A percentile compares a stretch with the other conserved stretches of the same genome.
These are phyloP conservation scores for Trebouxia gelatinosa DNA, from an alignment of 163 green algal genomes.

Conservation along the genomic window DNA sequence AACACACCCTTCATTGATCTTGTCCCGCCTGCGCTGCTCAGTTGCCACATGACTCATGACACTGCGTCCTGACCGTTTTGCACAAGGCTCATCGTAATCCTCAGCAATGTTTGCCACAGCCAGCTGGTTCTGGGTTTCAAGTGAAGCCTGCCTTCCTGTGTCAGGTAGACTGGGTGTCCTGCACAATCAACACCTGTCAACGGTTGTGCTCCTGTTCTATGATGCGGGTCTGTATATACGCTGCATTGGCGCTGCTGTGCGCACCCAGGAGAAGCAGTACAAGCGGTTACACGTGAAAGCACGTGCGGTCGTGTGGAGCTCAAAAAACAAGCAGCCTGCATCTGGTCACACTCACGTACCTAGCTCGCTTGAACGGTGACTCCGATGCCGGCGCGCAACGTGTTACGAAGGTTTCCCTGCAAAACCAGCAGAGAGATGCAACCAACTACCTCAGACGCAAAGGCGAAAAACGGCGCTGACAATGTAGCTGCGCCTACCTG, in stretches of 20 bases:
- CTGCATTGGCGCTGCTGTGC: not conserved
- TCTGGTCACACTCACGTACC: not conserved
- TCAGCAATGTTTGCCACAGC: not conserved
- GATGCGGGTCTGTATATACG: not conserved
- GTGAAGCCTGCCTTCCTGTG: not conserved
- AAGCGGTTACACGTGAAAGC: conserved; percentile 6
- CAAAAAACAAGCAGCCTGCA: no score
- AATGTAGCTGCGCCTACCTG: no score
- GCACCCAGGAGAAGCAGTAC: not conserved
- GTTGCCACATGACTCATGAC: conserved; percentile 34
- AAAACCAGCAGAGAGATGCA: not conserved
- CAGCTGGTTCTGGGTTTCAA: conserved; percentile 8
- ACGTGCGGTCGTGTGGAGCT: not conserved
- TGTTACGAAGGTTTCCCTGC: not conserved
- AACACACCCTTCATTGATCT: conserved; percentile 34
- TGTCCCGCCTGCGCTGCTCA: conserved; percentile 31
- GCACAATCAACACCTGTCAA: not conserved
- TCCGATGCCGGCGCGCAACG: not conserved
- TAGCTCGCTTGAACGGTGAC: not conserved
- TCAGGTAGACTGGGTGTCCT: not conserved
- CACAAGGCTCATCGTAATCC: no score
- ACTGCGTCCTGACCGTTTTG: conserved; percentile 9
- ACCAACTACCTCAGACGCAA: no score
- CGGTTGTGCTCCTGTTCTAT: not conserved
- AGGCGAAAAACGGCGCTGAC: no score